Percentiles rank a stretch among this genome's conserved stretches.
These are phyloP conservation scores for Macadamia integrifolia DNA, from an alignment of 164 flowering plant genomes.

Conservation along the genomic window DNA sequence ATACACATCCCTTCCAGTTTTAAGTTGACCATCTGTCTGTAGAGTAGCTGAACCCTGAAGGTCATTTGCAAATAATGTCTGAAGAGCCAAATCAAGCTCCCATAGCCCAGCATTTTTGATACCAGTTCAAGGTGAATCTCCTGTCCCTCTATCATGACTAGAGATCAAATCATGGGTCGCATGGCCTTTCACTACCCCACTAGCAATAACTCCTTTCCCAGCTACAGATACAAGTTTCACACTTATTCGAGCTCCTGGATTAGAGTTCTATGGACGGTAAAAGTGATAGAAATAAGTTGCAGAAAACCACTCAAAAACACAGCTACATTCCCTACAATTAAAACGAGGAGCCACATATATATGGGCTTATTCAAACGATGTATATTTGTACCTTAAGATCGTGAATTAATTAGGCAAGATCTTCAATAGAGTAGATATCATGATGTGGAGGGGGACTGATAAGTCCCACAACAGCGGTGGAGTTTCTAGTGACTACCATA, in stretches of 20 bases:
- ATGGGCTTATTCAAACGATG: not conserved
- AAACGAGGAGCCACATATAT: too few relatives aligned
- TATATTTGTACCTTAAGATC: slow-evolving; percentile 76
- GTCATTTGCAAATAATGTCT: slow-evolving; percentile 93
- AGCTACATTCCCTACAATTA: not conserved
- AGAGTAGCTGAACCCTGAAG: slow-evolving; percentile 89
- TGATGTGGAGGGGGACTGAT: slow-evolving; percentile 99
- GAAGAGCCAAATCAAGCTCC: slow-evolving; percentile 99
- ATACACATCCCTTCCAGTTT: slow-evolving; percentile 98
- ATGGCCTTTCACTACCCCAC: slow-evolving; percentile 99
- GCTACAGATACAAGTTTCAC: slow-evolving; percentile 98
- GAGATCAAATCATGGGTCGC: slow-evolving; percentile 97
- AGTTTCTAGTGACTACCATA: slow-evolving; percentile 91
- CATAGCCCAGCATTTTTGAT: slow-evolving; percentile 98
- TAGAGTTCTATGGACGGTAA: slow-evolving; percentile 55
- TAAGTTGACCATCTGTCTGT: slow-evolving; percentile 96
- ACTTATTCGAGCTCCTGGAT: slow-evolving; percentile 88
- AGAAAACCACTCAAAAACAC: not conserved
- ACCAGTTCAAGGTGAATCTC: slow-evolving; percentile 99
- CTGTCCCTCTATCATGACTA: slow-evolving; percentile 99
- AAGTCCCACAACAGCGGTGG: slow-evolving; percentile 98
- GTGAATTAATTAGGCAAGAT: slow-evolving; percentile 93
- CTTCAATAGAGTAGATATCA: slow-evolving; percentile 99
- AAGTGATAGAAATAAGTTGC: not conserved
- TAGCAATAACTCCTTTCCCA: slow-evolving; percentile 98